Evolutionary conservation across 139 green algal genomes (phyloP), one percentile per base, ranked within the genome.

Genomic region (Picocystis salinarum): DNA sequence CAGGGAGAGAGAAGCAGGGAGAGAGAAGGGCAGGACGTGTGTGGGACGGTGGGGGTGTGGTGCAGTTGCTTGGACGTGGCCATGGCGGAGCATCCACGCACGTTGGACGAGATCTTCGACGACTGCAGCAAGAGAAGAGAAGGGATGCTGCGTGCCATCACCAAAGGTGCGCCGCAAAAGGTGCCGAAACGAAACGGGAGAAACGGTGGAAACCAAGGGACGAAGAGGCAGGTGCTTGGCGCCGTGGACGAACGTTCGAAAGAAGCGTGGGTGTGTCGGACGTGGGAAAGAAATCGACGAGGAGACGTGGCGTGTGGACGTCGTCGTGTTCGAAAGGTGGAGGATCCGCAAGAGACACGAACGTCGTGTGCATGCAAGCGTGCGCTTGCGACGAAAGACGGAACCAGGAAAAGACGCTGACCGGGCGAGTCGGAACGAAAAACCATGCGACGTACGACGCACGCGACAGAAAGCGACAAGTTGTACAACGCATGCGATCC

Each of bases 401-500:
- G 31, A 37, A 37, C 31, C 31, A 15, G 31, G 15, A 13, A 13
- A 17, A 37, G 15, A 13, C 31, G 13, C 31, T 13, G 31, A 13
- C 31, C 15, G 13, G 31, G 13, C 15, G 31, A 15, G 15, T 37
- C 31, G 13, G 31, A 37, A 13, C 13, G 13, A 13, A 54, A 20
- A 52, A 12, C 39, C 13, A 18, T 45, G 17, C 41, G 23, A 18
- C 11, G 20, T 10, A 20, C 23, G 12, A 25, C 22, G n/a, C 39
- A 23, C 15, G 34, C 2, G 7, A 24, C 44, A 54, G 46, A 56
- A 2, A 23, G 48, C n/a, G 25, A 57, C 22, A n/a, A 10, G 7
- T 76, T 95, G 6, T 90, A 77, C 42, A 47, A 66, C 2, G 36
- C 65, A 1, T 82, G 69, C 34, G 73, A 92, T 37, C 85, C 88